These are phyloP conservation scores for Arctostaphylos glauca DNA, from an alignment of 148 eudicot species.

Conservation along the genomic window DNA sequence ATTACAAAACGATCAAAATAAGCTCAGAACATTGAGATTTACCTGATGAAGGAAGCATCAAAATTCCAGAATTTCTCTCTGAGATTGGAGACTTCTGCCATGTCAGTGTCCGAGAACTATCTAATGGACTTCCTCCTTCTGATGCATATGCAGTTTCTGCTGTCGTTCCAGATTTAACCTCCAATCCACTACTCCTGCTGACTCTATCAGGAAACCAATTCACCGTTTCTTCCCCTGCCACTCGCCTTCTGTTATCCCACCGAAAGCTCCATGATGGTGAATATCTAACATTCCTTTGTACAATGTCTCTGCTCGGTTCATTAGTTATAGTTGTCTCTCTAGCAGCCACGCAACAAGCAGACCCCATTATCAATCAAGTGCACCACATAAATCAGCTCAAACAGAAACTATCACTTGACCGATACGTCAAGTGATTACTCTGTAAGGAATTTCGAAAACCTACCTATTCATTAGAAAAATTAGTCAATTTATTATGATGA, in stretches of 20 bases:
- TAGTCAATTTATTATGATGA: not conserved
- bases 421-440: constrained; percentile 6
- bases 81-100: constrained; percentile 66
- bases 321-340: constrained; percentile 72
- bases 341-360: constrained; percentile 94
- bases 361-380: constrained; percentile 65
- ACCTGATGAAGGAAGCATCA: constrained; percentile 60
- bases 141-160: constrained; percentile 70
- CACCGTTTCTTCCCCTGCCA: constrained; percentile 77
- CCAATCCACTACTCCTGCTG: constrained; percentile 53
- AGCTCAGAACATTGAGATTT: constrained; percentile 13
- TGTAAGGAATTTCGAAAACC: not conserved
- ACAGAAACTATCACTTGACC: constrained; percentile 17
- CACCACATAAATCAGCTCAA: constrained; percentile 22
- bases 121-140: constrained; percentile 77
- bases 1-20: not conserved
- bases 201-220: constrained; percentile 59
- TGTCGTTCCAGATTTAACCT: constrained; percentile 57
- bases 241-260: constrained; percentile 93
- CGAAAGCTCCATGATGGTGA: constrained; percentile 98
- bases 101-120: constrained; percentile 47
- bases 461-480: constrained; percentile 12
- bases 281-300: constrained; percentile 59
- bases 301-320: constrained; percentile 55
- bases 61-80: constrained; percentile 35